These are phyloP conservation scores for Ulota crispa DNA, from an alignment of 225 moss, liverwort and hornwort genomes.

Conservation along the genomic window DNA sequence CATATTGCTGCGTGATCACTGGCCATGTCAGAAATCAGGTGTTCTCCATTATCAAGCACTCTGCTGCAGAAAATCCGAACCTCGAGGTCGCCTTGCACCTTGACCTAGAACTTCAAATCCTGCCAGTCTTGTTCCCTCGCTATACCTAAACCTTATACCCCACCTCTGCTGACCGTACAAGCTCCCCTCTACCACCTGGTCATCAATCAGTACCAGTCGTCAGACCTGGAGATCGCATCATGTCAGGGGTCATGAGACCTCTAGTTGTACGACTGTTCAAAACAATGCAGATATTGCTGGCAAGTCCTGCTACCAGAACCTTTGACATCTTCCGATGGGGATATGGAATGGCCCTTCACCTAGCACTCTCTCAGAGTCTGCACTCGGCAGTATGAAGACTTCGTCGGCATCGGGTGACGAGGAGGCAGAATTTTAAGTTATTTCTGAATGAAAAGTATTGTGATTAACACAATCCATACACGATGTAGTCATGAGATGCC, in stretches of 20 bases:
- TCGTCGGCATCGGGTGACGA: background rate
- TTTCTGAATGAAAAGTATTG: background rate
- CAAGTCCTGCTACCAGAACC: background rate
- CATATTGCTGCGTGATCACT: slow-evolving; percentile 11
- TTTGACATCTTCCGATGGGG: background rate
- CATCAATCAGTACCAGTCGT: background rate
- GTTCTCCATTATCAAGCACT: slow-evolving; percentile 1
- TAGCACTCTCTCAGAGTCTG: background rate
- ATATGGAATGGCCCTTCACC: background rate
- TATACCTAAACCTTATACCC: slow-evolving; percentile 24
- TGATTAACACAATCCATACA: background rate
- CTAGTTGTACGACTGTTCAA: slow-evolving; percentile 4
- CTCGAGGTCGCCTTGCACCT: slow-evolving; percentile 26
- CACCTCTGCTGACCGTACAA: slow-evolving; percentile 28
- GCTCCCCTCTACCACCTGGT: background rate
- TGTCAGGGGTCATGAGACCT: slow-evolving; percentile 27
- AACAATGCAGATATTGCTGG: slow-evolving; percentile 16
- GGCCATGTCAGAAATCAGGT: slow-evolving; percentile 21
- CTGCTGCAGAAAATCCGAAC: slow-evolving; percentile 16
- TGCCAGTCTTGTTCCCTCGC: slow-evolving; percentile 25
- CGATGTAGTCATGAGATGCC: background rate
- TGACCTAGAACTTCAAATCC: slow-evolving; percentile 8
- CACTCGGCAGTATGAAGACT: background rate
- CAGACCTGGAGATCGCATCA: slow-evolving; percentile 18
- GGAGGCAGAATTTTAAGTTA: background rate